Conservation (phyloP, 2,329 filamentous ascomycete species). For the Neofusicoccum parvum region DNA sequence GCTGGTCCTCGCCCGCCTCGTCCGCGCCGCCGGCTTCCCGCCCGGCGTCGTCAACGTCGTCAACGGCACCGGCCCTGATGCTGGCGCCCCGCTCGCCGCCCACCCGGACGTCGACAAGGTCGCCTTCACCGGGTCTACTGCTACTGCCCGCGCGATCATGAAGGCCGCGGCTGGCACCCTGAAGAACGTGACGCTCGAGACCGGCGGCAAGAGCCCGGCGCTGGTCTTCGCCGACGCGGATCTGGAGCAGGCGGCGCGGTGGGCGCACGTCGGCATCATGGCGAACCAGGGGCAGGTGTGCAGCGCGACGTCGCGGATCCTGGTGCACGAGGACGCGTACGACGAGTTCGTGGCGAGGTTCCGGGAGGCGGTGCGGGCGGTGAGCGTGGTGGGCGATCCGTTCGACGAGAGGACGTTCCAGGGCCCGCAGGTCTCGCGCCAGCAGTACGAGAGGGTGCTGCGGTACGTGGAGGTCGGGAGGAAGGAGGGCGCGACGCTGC, state of each 20-base stretch:
- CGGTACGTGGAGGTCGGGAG: constrained; percentile 58
- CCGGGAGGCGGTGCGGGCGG: constrained; percentile 37
- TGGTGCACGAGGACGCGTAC: constrained; percentile 62
- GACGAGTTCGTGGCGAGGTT: constrained; percentile 55
- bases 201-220: constrained; percentile 63
- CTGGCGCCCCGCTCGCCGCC: constrained; percentile 60
- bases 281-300: constrained; percentile 57
- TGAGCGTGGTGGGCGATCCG: constrained; percentile 42
- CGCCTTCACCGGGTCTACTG: constrained; percentile 63
- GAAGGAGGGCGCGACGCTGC: constrained; percentile 55
- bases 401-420: constrained; percentile 45
- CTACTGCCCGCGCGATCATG: constrained; percentile 62
- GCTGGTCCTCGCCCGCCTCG: constrained; percentile 53
- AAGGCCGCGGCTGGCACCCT: constrained; percentile 56
- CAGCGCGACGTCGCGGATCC: constrained; percentile 55
- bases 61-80: constrained; percentile 57
- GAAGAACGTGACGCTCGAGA: constrained; percentile 62
- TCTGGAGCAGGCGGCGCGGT: constrained; percentile 43
- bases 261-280: constrained; percentile 47
- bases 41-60: constrained; percentile 63
- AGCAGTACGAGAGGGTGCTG: constrained; percentile 65
- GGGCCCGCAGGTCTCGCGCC: constrained; percentile 64
- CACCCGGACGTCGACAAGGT: constrained; percentile 65
- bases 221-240: constrained; percentile 58
- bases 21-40: constrained; percentile 51